Base-by-base conservation (phyloP, 2,329 filamentous ascomycete genomes). In the Aspergillus sp. region DNA sequence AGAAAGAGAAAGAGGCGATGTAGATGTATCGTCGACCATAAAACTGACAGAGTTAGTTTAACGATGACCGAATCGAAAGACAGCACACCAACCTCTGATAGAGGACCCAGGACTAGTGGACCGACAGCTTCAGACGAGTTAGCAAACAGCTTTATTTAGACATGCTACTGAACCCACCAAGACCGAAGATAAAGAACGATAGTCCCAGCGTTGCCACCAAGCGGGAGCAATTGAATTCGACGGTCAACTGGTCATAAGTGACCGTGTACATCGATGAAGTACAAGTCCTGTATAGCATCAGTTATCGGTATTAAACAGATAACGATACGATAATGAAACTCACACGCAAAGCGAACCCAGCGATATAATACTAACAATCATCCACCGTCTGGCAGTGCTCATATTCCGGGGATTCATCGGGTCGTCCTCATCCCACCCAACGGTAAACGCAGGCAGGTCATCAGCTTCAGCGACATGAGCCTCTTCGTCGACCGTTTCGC, bases 251-350 rank as follows among this genome's bases (percentile, higher is more conserved):
- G 12, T 58, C 61, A 64, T 95, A 96, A 0, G 87, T 93, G 9
- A 81, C 81, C 0, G 89, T 91, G 66, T 96, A 95, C 56, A 95
- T 82, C n/a, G 89, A 93, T 38, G 86, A 90, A 1, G 87, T 81
- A 61, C 85, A 89, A 7, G 90, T 95, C 42, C 86, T 90, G 56
- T 10, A 34, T n/a, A 47, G 38, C 33, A 32, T 39, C 26, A 40
- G 26, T 19, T 12, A 30, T 31, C 11, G 11, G 37, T 4, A 43
- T 48, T 41, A 48, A 35, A 33, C 27, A 35, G 6, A 10, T 11
- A 38, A 42, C 12, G 27, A 13, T 27, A 28, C 27, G 10, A 19
- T 34, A 34, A 37, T 13, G 13, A 30, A n/a, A 82, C 86, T 76
- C 77, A 90, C 85, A 95, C 90, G 65, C 88, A 91, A 46, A 93